Conservation (phyloP, 2,329 filamentous ascomycete species). For the Verticillium alfalfae region DNA sequence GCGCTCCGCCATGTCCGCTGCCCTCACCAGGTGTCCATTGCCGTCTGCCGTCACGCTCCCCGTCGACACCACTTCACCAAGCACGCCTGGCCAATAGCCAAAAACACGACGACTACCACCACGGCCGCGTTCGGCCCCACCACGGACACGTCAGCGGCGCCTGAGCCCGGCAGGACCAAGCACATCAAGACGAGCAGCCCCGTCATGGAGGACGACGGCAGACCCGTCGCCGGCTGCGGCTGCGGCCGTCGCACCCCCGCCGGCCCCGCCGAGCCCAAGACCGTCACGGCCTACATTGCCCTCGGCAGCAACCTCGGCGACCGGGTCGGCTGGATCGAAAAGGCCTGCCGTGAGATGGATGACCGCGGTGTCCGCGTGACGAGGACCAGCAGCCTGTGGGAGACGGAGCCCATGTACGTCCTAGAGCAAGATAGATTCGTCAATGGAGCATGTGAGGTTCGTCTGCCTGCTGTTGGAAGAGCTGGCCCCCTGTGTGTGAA, state of each 20-base stretch:
- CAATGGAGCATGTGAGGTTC: slow-evolving; percentile 87
- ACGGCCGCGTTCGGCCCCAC: background rate
- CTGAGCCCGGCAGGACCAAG: too few species aligned
- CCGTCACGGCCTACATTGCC: slow-evolving; percentile 67
- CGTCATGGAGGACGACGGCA: background rate
- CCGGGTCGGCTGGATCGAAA: slow-evolving; percentile 77
- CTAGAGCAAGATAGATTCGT: slow-evolving; percentile 81
- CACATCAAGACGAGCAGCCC: background rate
- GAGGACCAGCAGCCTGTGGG: slow-evolving; percentile 83
- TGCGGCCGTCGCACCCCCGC: slow-evolving; percentile 24
- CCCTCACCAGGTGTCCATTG: background rate
- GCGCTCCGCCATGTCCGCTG: background rate
- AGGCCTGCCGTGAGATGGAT: slow-evolving; percentile 75
- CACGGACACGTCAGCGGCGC: background rate
- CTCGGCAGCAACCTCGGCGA: slow-evolving; percentile 91
- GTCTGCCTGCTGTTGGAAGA: slow-evolving; percentile 20
- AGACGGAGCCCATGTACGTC: slow-evolving; percentile 97
- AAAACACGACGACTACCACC: background rate
- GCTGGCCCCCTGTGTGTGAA: background rate
- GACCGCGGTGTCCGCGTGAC: slow-evolving; percentile 65
- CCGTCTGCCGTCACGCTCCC: background rate
- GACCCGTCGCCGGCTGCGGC: slow-evolving; percentile 23
- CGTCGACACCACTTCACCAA: background rate
- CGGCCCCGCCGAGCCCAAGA: slow-evolving; percentile 11
- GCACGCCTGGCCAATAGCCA: background rate